Conservation (phyloP, 768 basidiomycete species). For the Psilocybe azurescens region DNA sequence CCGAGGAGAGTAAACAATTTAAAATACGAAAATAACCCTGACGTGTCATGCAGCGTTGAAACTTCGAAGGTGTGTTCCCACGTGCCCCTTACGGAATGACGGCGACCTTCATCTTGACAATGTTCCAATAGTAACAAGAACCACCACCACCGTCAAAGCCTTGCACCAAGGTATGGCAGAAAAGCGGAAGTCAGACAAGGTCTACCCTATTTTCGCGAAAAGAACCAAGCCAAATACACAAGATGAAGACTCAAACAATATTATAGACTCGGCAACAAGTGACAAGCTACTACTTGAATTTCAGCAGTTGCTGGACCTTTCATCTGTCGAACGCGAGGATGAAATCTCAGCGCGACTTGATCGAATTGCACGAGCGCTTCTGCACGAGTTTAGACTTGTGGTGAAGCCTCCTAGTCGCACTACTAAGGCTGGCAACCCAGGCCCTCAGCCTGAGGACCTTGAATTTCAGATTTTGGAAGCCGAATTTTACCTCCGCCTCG, state of each 20-base stretch:
- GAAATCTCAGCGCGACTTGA: constrained; percentile 53
- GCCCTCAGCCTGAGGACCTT: constrained; percentile 24
- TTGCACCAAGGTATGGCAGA: background rate
- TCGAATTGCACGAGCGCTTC: constrained; percentile 48
- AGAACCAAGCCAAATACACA: background rate
- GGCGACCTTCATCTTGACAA: too few relatives aligned
- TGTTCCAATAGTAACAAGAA: too few relatives aligned
- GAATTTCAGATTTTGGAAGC: constrained; percentile 73
- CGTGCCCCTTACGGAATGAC: too few relatives aligned
- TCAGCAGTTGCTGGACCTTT: constrained; percentile 52
- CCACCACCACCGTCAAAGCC: too few relatives aligned
- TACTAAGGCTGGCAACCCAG: background rate
- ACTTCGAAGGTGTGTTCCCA: too few relatives aligned
- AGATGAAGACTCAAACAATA: background rate
- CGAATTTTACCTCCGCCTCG: constrained; percentile 75
- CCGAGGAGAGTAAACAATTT: too few relatives aligned
- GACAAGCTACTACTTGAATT: constrained; percentile 13
- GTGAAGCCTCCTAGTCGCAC: constrained; percentile 27
- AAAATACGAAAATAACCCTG: too few relatives aligned
- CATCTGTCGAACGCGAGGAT: constrained; percentile 37
- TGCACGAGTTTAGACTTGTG: constrained; percentile 51
- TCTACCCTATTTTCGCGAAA: constrained; percentile 8
- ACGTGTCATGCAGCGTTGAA: too few relatives aligned
- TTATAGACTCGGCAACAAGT: too few relatives aligned
- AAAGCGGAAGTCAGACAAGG: constrained; percentile 1